Conservation (phyloP, 768 basidiomycete genomes). For the Pholiota molesta region DNA sequence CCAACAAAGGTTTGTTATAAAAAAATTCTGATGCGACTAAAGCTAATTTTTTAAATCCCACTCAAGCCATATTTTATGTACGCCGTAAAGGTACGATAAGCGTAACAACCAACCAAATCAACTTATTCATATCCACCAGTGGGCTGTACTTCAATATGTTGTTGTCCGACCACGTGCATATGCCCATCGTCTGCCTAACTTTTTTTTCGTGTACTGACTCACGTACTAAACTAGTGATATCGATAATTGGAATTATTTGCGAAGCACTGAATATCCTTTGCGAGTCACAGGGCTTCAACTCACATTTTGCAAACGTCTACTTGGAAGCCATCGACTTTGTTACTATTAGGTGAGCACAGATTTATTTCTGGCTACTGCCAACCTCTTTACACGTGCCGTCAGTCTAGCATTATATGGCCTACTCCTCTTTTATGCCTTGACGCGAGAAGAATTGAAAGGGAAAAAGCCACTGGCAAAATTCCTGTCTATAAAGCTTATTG, state of each 20-base stretch:
- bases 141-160: constrained; percentile 89
- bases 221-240: constrained; percentile 73
- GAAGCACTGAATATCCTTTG: constrained; percentile 73
- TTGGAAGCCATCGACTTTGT: constrained; percentile 75
- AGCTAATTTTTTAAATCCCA: background rate
- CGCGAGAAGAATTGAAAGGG: constrained; percentile 74
- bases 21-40: background rate
- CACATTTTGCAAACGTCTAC: constrained; percentile 69
- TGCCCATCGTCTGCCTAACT: background rate
- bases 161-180: constrained; percentile 58
- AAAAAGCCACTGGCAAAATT: constrained; percentile 85
- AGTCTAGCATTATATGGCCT: constrained; percentile 89
- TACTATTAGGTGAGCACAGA: constrained; percentile 68
- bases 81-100: constrained; percentile 65
- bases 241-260: constrained; percentile 80
- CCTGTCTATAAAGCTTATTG: constrained; percentile 82
- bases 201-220: constrained; percentile 53
- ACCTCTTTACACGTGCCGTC: background rate
- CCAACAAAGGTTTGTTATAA: constrained; percentile 67
- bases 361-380: background rate
- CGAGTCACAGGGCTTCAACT: constrained; percentile 57
- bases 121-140: constrained; percentile 42
- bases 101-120: background rate
- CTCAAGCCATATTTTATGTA: constrained; percentile 85
- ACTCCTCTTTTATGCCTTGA: constrained; percentile 81